Evolutionary conservation across 306 rosid species (phyloP).

Genomic region (Prunus padus): DNA sequence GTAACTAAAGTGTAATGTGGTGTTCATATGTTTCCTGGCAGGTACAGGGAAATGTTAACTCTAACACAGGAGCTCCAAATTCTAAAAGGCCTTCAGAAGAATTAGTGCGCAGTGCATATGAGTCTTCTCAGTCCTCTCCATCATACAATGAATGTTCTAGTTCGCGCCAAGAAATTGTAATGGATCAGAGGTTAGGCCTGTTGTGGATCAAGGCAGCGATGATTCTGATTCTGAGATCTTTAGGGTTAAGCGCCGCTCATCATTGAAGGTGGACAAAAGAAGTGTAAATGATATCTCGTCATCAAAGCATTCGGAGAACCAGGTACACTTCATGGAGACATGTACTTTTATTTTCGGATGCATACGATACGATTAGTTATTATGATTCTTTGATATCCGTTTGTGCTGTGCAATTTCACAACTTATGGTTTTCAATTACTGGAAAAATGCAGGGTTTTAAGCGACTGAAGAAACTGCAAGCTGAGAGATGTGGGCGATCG

Average conservation of each 20-base stretch:
- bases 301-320: constrained; percentile 53
- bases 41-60: constrained; percentile 49
- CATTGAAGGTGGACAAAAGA: constrained; percentile 70
- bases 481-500: constrained; percentile 44
- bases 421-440: neutral
- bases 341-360: no score
- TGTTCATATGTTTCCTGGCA: constrained; percentile 27
- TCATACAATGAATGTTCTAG: constrained; percentile 35
- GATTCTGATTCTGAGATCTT: constrained; percentile 83
- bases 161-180: constrained; percentile 32
- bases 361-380: neutral
- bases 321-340: constrained; percentile 45
- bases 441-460: constrained; percentile 58
- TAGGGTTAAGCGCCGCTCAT: constrained; percentile 89
- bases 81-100: constrained; percentile 42
- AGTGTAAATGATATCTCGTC: constrained; percentile 30
- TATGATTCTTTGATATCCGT: neutral
- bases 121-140: constrained; percentile 51
- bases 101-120: constrained; percentile 27
- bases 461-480: constrained; percentile 69
- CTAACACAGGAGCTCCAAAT: constrained; percentile 27
- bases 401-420: neutral
- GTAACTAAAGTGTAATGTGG: constrained; percentile 21
- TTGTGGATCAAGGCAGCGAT: constrained; percentile 54
- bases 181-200: constrained; percentile 34